A percentile compares a stretch with the other conserved stretches of the same genome.
These are phyloP conservation scores for Macrolepiota fuliginosa DNA, from an alignment of 768 basidiomycete genomes.

Conservation along the genomic window DNA sequence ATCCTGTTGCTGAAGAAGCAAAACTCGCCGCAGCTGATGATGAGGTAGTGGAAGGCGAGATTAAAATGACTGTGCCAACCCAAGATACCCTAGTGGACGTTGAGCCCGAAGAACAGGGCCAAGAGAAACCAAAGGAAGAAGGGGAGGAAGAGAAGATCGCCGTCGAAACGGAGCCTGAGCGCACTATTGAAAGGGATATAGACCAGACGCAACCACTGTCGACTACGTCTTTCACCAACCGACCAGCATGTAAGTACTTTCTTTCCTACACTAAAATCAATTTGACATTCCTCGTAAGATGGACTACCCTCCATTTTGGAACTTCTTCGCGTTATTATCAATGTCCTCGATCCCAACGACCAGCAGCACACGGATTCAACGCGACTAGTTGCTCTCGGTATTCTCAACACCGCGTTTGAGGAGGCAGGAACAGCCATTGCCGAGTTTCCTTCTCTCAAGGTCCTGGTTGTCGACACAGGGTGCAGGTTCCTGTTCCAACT, in stretches of 20 bases:
- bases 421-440: slow-evolving; percentile 75
- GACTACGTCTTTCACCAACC: slow-evolving; percentile 26
- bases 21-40: slow-evolving; percentile 58
- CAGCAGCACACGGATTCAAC: slow-evolving; percentile 97
- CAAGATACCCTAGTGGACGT: slow-evolving; percentile 23
- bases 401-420: slow-evolving; percentile 87
- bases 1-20: slow-evolving; percentile 66
- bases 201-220: slow-evolving; percentile 21
- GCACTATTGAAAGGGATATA: slow-evolving; percentile 13
- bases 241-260: slow-evolving; percentile 39
- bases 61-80: slow-evolving; percentile 58
- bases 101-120: slow-evolving; percentile 19
- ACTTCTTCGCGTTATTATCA: slow-evolving; percentile 89
- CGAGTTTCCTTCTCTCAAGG: slow-evolving; percentile 72
- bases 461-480: slow-evolving; percentile 80
- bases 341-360: slow-evolving; percentile 92
- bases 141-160: neutral
- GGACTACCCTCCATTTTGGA: slow-evolving; percentile 92
- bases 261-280: neutral
- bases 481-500: slow-evolving; percentile 98
- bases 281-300: slow-evolving; percentile 40
- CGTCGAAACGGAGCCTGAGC: slow-evolving; percentile 5
- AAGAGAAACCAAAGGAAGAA: slow-evolving; percentile 6
- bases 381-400: slow-evolving; percentile 81
- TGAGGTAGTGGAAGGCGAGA: slow-evolving; percentile 47